A percentile compares a stretch with the other conserved stretches of the same genome.
These are phyloP conservation scores for Pelargonium hybrid DNA, from an alignment of 441 rosid genomes.

Conservation along the genomic window DNA sequence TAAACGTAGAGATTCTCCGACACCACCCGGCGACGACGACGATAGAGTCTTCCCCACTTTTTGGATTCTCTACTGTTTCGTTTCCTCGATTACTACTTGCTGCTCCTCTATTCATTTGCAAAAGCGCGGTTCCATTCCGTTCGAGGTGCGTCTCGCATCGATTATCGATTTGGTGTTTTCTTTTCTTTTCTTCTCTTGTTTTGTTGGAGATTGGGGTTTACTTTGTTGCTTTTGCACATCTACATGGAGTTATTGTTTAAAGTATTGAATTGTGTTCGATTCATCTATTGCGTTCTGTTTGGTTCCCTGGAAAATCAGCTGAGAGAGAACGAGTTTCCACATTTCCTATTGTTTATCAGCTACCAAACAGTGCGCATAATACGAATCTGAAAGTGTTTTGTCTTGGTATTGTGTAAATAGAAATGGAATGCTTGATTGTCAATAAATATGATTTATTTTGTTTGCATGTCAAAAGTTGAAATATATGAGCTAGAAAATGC, in stretches of 20 bases:
- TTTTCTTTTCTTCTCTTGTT: neutral
- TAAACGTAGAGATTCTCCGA: neutral
- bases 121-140: neutral
- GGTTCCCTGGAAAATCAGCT: neutral
- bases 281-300: neutral
- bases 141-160: neutral
- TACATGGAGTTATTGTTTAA: neutral
- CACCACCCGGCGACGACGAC: neutral
- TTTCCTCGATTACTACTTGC: neutral
- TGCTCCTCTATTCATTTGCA: no score
- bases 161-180: neutral
- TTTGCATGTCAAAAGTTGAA: neutral
- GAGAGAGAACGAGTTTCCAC: neutral
- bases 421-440: neutral
- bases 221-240: neutral
- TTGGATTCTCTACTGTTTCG: neutral
- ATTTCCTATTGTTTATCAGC: neutral
- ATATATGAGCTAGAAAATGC: no score
- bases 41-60: neutral
- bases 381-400: neutral
- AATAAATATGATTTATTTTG: neutral
- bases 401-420: neutral
- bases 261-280: neutral
- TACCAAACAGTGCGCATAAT: no score
- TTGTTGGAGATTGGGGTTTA: no score